These are phyloP conservation scores for Solanum microdontum DNA, from an alignment of 257 asterid species.

Conservation along the genomic window DNA sequence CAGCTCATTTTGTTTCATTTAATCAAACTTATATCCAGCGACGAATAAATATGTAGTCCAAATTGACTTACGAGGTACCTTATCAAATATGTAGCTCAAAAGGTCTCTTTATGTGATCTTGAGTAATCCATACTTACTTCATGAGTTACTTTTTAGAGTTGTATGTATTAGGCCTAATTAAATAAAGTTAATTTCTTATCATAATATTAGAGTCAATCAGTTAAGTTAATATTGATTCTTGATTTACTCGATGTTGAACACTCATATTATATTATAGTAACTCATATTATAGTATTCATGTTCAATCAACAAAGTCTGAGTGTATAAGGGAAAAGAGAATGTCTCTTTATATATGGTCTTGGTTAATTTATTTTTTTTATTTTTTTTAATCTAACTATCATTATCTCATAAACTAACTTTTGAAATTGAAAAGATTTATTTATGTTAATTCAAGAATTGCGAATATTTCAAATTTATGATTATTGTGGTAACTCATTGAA, in stretches of 20 bases:
- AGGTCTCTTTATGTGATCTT: neutral
- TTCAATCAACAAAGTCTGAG: neutral
- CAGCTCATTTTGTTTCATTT: neutral
- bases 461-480: too few relatives aligned
- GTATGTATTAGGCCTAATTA: neutral
- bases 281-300: neutral
- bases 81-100: neutral
- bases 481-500: too few relatives aligned
- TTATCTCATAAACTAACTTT: too few relatives aligned
- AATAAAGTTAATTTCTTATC: neutral
- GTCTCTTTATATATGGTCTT: too few relatives aligned
- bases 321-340: too few relatives aligned
- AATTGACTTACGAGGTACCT: neutral
- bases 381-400: too few relatives aligned
- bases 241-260: neutral
- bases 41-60: too few relatives aligned
- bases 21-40: neutral
- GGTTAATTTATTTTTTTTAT: too few relatives aligned
- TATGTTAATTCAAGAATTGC: too few relatives aligned
- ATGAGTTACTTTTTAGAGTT: neutral
- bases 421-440: too few relatives aligned
- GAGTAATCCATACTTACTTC: neutral
- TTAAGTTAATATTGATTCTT: neutral
- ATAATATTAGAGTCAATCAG: neutral
- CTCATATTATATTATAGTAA: too few relatives aligned